Percentiles rank a stretch among this genome's conserved stretches.
Conservation (phyloP, 768 basidiomycete genomes). For the Amanita fuliginea region DNA sequence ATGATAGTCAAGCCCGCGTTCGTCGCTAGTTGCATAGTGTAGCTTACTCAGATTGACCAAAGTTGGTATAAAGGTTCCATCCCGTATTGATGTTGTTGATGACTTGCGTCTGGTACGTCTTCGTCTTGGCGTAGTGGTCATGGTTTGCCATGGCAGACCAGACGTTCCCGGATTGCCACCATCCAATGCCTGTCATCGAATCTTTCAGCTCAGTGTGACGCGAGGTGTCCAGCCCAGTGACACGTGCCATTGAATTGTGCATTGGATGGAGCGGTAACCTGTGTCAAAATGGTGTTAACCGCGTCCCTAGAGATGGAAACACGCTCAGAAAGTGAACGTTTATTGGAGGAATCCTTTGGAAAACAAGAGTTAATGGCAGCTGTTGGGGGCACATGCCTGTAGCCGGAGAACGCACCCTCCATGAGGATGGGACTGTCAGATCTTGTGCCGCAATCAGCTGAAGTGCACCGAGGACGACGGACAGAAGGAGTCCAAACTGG, state of each 20-base stretch:
- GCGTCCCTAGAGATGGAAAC: conserved; percentile 30
- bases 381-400: too few relatives aligned
- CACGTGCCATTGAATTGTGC: conserved; percentile 31
- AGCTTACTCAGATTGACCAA: neutral
- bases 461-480: neutral
- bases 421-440: conserved; percentile 28
- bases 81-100: conserved; percentile 8
- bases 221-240: neutral
- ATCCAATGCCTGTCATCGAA: conserved; percentile 28
- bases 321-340: conserved; percentile 24
- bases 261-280: conserved; percentile 19
- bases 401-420: conserved; percentile 24
- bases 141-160: conserved; percentile 41
- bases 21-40: too few relatives aligned
- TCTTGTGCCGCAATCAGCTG: conserved; percentile 19
- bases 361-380: neutral
- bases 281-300: conserved; percentile 28
- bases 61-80: neutral
- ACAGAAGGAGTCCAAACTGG: neutral
- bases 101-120: conserved; percentile 24
- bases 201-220: conserved; percentile 1
- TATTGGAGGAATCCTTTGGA: conserved; percentile 2
- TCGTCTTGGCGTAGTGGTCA: conserved; percentile 27
- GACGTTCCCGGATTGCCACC: conserved; percentile 43
- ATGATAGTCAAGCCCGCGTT: neutral